Percentiles rank a stretch among this genome's conserved stretches.
phyloP scores from a whole-genome alignment of 164 flowering plant genomes.

The Vitis amurensis region DNA sequence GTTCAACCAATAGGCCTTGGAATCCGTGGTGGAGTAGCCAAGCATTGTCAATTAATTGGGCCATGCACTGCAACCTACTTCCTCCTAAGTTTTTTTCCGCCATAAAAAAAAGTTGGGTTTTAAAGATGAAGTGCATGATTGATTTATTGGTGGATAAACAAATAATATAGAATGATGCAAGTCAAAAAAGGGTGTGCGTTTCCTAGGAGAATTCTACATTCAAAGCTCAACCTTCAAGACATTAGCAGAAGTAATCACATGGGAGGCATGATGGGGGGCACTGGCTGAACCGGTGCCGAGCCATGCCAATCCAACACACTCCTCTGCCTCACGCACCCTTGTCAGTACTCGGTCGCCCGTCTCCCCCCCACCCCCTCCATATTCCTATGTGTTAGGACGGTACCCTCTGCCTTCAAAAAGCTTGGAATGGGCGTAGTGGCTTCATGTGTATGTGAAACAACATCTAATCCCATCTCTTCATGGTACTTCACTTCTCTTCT shows the following conservation, averaged over 20 bases:
- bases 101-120: no score
- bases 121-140: background rate
- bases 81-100: no score
- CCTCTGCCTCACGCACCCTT: background rate
- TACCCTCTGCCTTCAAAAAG: background rate
- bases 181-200: slow-evolving; percentile 21
- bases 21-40: no score
- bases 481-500: no score
- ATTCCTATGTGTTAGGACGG: background rate
- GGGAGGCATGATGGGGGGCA: slow-evolving; percentile 14
- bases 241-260: slow-evolving; percentile 24
- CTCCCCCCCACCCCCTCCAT: no score
- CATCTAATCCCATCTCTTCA: no score
- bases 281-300: background rate
- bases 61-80: no score
- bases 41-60: no score
- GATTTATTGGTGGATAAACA: background rate
- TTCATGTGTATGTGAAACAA: no score
- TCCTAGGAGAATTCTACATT: slow-evolving; percentile 28
- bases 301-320: background rate
- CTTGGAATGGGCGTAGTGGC: no score
- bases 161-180: slow-evolving; percentile 6
- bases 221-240: slow-evolving; percentile 28
- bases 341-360: slow-evolving; percentile 5
- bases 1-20: no score